These are phyloP conservation scores for Schizonepeta tenuifolia DNA, from an alignment of 257 asterid species.

Conservation along the genomic window DNA sequence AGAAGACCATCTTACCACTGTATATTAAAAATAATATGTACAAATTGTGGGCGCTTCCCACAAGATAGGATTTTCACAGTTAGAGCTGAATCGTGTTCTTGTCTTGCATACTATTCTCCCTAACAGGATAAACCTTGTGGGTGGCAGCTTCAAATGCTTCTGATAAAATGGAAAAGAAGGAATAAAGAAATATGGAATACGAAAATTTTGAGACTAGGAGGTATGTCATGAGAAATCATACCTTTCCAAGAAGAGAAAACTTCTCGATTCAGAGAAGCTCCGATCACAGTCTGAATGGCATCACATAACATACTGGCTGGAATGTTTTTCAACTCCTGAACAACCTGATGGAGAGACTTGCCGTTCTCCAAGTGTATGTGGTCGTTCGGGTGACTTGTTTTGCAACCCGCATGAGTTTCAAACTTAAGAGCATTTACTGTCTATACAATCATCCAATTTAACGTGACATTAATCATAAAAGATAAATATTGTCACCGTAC, in stretches of 20 bases:
- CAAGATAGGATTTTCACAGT: neutral
- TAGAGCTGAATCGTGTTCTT: neutral
- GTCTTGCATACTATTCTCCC: neutral
- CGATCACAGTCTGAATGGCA: constrained; percentile 10
- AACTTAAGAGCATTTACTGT: constrained; percentile 10
- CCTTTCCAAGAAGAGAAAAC: constrained; percentile 30
- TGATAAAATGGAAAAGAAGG: neutral
- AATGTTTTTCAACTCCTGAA: constrained; percentile 22
- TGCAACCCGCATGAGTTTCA: constrained; percentile 16
- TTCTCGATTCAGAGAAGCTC: constrained; percentile 14
- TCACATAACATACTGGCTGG: neutral
- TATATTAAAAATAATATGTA: neutral
- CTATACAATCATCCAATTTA: constrained; percentile 1
- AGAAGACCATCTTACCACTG: neutral
- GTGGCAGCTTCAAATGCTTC: constrained; percentile 8
- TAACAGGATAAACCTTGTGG: no score
- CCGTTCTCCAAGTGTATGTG: constrained; percentile 32
- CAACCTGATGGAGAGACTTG: constrained; percentile 24
- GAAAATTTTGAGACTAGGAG: neutral
- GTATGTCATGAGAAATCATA: neutral
- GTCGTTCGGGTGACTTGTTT: constrained; percentile 26
- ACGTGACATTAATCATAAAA: neutral
- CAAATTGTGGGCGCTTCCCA: neutral
- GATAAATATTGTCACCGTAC: no score
- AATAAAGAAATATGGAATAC: neutral